phyloP scores from a whole-genome alignment of 495 filamentous ascomycete genomes.

The Aspergillus mulundensis region DNA sequence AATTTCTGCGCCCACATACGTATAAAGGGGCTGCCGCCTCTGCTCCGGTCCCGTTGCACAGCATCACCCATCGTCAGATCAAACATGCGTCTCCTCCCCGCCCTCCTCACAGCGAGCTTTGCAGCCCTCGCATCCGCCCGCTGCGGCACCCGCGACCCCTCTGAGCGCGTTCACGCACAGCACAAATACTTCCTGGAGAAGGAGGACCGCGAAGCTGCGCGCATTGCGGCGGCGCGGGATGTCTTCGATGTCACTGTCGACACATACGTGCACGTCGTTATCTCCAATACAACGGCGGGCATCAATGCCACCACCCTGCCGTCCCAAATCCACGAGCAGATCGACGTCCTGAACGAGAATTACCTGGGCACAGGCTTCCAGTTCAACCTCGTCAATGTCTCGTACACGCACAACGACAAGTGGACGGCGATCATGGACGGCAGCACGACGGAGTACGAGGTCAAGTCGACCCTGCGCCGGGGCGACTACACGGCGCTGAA shows the following conservation, averaged over 20 bases:
- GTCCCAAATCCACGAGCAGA: background rate
- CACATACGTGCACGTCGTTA: constrained; percentile 11
- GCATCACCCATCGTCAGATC: background rate
- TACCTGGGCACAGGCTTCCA: constrained; percentile 6
- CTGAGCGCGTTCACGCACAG: background rate
- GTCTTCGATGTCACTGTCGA: constrained; percentile 2
- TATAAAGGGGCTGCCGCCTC: background rate
- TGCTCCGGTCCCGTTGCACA: background rate
- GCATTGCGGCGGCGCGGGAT: background rate
- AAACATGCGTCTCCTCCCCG: background rate
- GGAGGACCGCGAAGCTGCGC: background rate
- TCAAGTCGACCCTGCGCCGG: constrained; percentile 6
- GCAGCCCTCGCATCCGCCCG: constrained; percentile 1
- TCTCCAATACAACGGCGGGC: background rate
- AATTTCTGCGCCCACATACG: background rate
- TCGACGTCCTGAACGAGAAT: constrained; percentile 1
- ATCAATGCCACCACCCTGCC: background rate
- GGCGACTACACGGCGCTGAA: constrained; percentile 10
- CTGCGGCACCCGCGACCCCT: constrained; percentile 1
- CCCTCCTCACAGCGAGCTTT: constrained; percentile 2
- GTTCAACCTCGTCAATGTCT: constrained; percentile 9
- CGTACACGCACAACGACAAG: constrained; percentile 5
- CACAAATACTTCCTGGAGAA: constrained; percentile 2
- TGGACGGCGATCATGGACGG: constrained; percentile 3
- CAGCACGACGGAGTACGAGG: constrained; percentile 1